These are phyloP conservation scores for Leptographium procerum DNA, from an alignment of 2,329 filamentous ascomycete species.

Conservation along the genomic window DNA sequence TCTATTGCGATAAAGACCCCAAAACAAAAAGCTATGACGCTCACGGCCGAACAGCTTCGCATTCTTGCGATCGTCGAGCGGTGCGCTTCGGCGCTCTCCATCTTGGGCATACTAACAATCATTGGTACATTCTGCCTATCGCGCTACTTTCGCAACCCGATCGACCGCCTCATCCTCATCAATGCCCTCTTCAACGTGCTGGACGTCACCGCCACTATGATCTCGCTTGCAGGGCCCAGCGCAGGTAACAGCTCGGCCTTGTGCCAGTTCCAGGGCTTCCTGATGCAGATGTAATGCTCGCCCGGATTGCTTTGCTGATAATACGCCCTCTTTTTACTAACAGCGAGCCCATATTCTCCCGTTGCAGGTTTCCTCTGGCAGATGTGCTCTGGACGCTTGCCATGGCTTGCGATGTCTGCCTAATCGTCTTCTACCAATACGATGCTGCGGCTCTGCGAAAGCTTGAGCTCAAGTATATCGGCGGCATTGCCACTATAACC, in stretches of 20 bases:
- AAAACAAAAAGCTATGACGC: conserved; percentile 10
- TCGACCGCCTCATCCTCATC: conserved; percentile 26
- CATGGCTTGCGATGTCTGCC: conserved; percentile 24
- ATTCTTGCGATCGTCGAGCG: conserved; percentile 20
- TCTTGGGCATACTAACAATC: conserved; percentile 22
- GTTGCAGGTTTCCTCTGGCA: conserved; percentile 23
- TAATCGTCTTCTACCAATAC: conserved; percentile 24
- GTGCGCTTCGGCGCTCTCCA: conserved; percentile 20
- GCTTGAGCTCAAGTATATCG: conserved; percentile 22
- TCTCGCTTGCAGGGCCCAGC: conserved; percentile 23
- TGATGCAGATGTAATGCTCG: conserved; percentile 22
- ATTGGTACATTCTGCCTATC: conserved; percentile 20
- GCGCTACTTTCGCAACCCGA: conserved; percentile 24
- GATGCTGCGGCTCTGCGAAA: conserved; percentile 19
- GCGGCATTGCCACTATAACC: conserved; percentile 18
- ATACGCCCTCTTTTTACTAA: neutral
- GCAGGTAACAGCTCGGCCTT: conserved; percentile 21
- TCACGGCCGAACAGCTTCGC: conserved; percentile 17
- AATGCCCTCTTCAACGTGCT: conserved; percentile 25
- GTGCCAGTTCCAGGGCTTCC: conserved; percentile 26
- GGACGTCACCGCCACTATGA: conserved; percentile 26
- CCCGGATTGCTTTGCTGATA: neutral
- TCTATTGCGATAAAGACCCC: neutral
- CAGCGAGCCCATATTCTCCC: neutral
- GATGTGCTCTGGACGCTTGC: conserved; percentile 26